Conservation (phyloP, 306 rosid species). For the Cucurbita ficifolia region DNA sequence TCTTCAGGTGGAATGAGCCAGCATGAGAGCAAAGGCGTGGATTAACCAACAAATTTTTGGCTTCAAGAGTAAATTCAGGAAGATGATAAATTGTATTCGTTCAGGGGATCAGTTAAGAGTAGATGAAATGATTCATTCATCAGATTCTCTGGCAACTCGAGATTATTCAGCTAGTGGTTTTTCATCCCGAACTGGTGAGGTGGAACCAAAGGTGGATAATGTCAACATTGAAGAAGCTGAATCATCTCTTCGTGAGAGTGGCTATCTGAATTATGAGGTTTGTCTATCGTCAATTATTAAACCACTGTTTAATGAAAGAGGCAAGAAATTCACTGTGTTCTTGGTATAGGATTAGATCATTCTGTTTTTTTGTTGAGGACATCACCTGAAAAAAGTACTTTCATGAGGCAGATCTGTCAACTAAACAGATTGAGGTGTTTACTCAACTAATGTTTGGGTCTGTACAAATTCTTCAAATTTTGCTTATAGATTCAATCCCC, state of each 20-base stretch:
- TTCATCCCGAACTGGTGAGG: constrained; percentile 66
- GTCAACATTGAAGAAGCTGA: constrained; percentile 92
- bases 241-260: constrained; percentile 82
- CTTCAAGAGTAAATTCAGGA: constrained; percentile 23
- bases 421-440: background rate
- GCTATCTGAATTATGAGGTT: constrained; percentile 88
- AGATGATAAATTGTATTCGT: constrained; percentile 67
- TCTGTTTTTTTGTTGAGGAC: background rate
- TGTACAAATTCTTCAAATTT: background rate
- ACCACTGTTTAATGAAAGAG: background rate
- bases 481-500: background rate
- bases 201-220: constrained; percentile 49
- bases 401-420: background rate
- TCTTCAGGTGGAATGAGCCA: constrained; percentile 29
- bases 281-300: constrained; percentile 9
- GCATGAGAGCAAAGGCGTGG: constrained; percentile 48
- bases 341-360: background rate
- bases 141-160: constrained; percentile 81
- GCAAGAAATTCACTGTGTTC: background rate
- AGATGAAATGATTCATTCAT: constrained; percentile 50
- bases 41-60: constrained; percentile 21
- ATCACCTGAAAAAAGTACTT: background rate
- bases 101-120: constrained; percentile 45
- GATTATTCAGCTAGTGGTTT: constrained; percentile 86
- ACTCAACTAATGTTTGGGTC: background rate